Base-by-base conservation (phyloP, 2,329 filamentous ascomycete genomes). In the Proliferodiscus dingleyae region DNA sequence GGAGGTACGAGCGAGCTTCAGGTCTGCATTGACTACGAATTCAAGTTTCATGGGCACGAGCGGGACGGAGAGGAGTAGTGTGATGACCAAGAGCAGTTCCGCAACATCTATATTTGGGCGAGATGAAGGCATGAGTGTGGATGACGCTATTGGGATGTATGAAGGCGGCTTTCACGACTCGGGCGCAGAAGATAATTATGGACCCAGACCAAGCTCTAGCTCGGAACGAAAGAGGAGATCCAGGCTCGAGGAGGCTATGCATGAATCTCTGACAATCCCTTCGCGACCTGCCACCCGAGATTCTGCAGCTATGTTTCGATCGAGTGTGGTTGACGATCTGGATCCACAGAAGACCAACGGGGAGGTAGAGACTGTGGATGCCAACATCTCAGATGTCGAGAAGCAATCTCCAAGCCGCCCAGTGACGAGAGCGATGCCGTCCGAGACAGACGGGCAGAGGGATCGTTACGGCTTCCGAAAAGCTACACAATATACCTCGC, bases 401-500 rank as follows among this genome's bases (percentile, higher is more conserved):
- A 16, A 34, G n/a, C 39, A 49, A 19, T 28, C 48, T 26, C 28
- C 34, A 7, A 45, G 36, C 29, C 40, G 51, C 10, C 52, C 58
- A 1, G 37, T 42, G 2, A 56, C 53, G n/a, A 46, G 49, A 41
- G 33, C 45, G 32, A 24, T 41, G 28, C 37, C 46, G 2, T 37
- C 39, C 13, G 30, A 47, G 34, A 55, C 53, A 37, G 61, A 61
- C 38, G 37, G 50, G 4, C 55, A 57, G 3, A 81, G 89, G 43
- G 90, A 96, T 64, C 79, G 87, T 13, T 95, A 96, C 60, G 91
- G 91, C 3, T 97, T 97, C 70, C 87, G 89, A 55, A 97, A 96
- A 64, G 78, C 80, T 29, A 91, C 83, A 32, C 83, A 90, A 54
- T 83, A 94, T 60, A 76, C 95, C 51, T 85, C 78, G 1, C 69